These are phyloP conservation scores for Rhizopus stolonifer DNA, from an alignment of 371 early-diverging fungal species.

Conservation along the genomic window DNA sequence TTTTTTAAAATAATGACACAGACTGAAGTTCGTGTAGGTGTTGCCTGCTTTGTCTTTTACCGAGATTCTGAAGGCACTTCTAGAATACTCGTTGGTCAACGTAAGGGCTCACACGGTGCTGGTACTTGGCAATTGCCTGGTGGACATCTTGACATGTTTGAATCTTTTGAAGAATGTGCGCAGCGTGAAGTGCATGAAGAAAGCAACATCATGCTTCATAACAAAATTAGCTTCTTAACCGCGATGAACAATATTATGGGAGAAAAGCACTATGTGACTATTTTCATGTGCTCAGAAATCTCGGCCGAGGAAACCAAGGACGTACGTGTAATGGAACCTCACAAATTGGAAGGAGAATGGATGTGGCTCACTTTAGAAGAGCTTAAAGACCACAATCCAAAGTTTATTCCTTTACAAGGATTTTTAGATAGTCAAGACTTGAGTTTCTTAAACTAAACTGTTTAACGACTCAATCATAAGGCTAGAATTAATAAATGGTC, in stretches of 20 bases:
- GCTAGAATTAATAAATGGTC: too few relatives aligned
- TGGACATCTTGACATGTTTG: conserved; percentile 64
- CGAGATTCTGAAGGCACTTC: conserved; percentile 23
- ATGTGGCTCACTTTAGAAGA: conserved; percentile 49
- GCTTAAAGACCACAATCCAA: conserved; percentile 34
- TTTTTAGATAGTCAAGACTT: conserved; percentile 19
- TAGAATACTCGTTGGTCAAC: conserved; percentile 51
- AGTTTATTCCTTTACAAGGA: conserved; percentile 42
- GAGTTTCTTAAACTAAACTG: conserved; percentile 10
- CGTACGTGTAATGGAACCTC: conserved; percentile 55
- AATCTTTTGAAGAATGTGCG: conserved; percentile 62
- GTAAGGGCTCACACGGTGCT: conserved; percentile 65
- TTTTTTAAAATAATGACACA: conserved; percentile 3
- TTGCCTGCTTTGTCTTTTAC: conserved; percentile 46
- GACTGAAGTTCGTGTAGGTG: conserved; percentile 48
- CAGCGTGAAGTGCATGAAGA: conserved; percentile 62
- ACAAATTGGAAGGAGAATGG: conserved; percentile 61
- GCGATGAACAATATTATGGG: conserved; percentile 62
- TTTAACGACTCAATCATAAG: too few relatives aligned
- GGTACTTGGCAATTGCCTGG: conserved; percentile 66
- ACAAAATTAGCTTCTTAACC: conserved; percentile 38
- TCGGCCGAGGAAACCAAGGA: conserved; percentile 8
- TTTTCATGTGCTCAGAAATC: conserved; percentile 55
- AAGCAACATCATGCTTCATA: conserved; percentile 47
- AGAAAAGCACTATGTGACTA: conserved; percentile 60